Evolutionary conservation across 1,284 basidiomycete genomes (phyloP), one percentile per base, ranked within the genome.

Genomic region (Porogramme epimiltina): DNA sequence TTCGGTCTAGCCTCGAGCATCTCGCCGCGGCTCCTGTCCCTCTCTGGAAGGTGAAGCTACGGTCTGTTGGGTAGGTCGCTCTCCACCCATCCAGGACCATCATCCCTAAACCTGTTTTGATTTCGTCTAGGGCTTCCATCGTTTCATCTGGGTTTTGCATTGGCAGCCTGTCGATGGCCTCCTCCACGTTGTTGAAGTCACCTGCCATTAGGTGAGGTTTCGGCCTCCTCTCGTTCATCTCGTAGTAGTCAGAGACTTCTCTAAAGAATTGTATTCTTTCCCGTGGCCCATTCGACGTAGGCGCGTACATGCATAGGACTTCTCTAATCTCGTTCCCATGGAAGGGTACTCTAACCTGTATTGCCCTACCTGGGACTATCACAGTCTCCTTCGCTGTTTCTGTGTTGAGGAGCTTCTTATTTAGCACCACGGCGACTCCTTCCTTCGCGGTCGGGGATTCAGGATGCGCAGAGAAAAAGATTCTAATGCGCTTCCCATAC

Each of bases 151-250:
- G 13, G 2, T n/a, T 11, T 8, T 61, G 51, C 1, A 39, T 20
- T 9, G 73, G 73, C 1, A 68, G 46, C 0, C 72, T 34, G 54
- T 78, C 74, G 0, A 74, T 58, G 0, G 55, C 18, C 2, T 74
- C 68, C 55, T 78, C 73, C 0, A 73, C 70, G 3, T 75, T 58
- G 43, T 78, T 79, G 40, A 74, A 75, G 51, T 78, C 75, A 0
- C 76, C 75, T 0, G 69, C 39, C 41, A 78, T 58, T 0, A 75
- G 43, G 37, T 73, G 66, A 0, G 70, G 70, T 20, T 42, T 44
- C 0, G 52, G 63, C 1, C 63, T 28, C 0, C 46, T 23, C 0
- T 48, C 42, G 2, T 23, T 16, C n/a, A n/a, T 9, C 58, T 45
- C 43, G 23, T 55, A 63, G 15, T 53, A 55, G 1, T 46, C 23